These are phyloP conservation scores for Xylariaceae sp. DNA, from an alignment of 2,329 filamentous ascomycete species.

Conservation along the genomic window DNA sequence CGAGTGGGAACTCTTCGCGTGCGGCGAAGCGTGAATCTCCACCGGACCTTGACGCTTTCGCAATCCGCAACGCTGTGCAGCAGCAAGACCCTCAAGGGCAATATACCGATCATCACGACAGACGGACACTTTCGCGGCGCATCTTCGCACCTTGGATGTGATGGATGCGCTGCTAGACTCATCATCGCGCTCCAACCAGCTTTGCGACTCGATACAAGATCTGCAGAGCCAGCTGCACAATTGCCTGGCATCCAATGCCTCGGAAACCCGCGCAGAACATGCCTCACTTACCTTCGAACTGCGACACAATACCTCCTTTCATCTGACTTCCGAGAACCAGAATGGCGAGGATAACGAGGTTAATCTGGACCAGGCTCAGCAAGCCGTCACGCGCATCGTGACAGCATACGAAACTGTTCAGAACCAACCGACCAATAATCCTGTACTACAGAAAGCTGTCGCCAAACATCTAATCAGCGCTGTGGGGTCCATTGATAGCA, in stretches of 20 bases:
- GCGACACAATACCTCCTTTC: conserved; percentile 38
- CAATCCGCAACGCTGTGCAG: too few species aligned
- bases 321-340: conserved; percentile 34
- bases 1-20: too few species aligned
- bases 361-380: conserved; percentile 21
- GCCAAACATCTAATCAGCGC: conserved; percentile 43
- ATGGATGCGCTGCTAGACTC: conserved; percentile 30
- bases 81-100: too few species aligned
- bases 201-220: conserved; percentile 39
- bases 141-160: background rate
- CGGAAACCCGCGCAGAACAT: conserved; percentile 46
- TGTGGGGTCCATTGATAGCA: conserved; percentile 42
- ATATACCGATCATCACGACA: too few species aligned
- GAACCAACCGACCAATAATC: conserved; percentile 46
- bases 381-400: conserved; percentile 33
- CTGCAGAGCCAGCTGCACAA: conserved; percentile 41
- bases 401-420: conserved; percentile 41
- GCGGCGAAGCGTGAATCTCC: background rate
- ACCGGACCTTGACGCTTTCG: background rate
- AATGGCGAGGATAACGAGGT: conserved; percentile 27
- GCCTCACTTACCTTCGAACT: conserved; percentile 44
- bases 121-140: too few species aligned
- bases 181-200: conserved; percentile 22
- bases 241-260: conserved; percentile 38
- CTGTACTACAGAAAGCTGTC: conserved; percentile 43